Evolutionary conservation across 148 eudicot genomes (phyloP), one percentile per base, ranked within the genome.

Genomic region (Vaccinium darrowii): DNA sequence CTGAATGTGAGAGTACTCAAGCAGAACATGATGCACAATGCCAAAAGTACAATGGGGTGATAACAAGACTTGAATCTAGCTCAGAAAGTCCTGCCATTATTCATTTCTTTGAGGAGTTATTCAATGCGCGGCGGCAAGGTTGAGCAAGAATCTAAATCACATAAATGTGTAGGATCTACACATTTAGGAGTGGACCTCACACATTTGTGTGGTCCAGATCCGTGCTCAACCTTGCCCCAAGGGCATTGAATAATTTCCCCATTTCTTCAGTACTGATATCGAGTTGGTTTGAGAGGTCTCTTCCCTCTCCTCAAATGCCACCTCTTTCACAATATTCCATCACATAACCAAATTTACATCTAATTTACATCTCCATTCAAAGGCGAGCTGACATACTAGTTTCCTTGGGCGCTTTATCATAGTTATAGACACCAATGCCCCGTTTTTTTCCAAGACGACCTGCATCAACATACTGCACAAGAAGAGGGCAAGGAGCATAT

Each of bases 401-500:
- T 83, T 89, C 73, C 84, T 85, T 58, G 77, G 87, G 56, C 71
- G 78, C 86, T 50, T 88, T 88, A 80, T 82, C 83, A 83, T 95
- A 95, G 39, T 89, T 84, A 79, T 95, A 95, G 33, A 95, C 96
- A 49, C 98, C 98, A 52, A 91, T 74, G 50, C 98, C 98, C 43
- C 91, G 86, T 85, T 95, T 95, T 85, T 86, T 90, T 54, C 98
- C 98, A 78, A 93, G 90, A 49, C 95, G 94, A 84, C 98, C 98
- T 23, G 98, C 95, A 86, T 95, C 98, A 81, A 95, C 98, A 83
- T 90, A 94, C 90, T 92, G 98, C 85, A 91, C 94, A 43, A 95
- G 98, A 75, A 95, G 95, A 76, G 98, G 98, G 86, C 98, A 95
- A 0, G 98, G 98, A 19, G 89, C 90, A 79, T 95, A 95, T 85